A percentile compares a stretch with the other conserved stretches of the same genome.
Evolutionary conservation across 768 basidiomycete species (phyloP).

Genomic region (Lactarius indigo): DNA sequence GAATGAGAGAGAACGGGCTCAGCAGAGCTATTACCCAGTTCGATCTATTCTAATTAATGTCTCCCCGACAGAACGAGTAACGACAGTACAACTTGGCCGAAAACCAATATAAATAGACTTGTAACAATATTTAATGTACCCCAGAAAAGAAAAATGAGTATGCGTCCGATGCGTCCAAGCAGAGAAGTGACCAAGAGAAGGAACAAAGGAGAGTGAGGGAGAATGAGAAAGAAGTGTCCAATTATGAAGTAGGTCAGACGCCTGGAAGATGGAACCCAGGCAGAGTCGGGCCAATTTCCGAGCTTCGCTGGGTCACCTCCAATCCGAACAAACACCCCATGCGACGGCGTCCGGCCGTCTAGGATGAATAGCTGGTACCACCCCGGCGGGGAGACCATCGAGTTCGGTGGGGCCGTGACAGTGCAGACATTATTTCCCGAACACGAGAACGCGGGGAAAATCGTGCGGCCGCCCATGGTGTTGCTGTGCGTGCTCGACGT

Average conservation of each 20-base stretch:
- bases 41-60: no score
- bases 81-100: neutral
- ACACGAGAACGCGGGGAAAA: slow-evolving; percentile 71
- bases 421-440: slow-evolving; percentile 63
- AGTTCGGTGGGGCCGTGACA: slow-evolving; percentile 72
- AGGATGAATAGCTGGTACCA: neutral
- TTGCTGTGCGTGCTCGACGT: slow-evolving; percentile 76
- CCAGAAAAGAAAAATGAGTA: no score
- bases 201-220: neutral
- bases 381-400: slow-evolving; percentile 52
- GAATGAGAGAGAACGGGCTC: no score
- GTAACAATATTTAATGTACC: no score
- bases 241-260: slow-evolving; percentile 32
- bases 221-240: neutral
- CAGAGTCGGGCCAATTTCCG: slow-evolving; percentile 69
- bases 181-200: neutral
- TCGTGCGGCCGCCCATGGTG: slow-evolving; percentile 62
- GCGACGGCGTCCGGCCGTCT: neutral
- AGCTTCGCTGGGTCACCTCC: slow-evolving; percentile 31
- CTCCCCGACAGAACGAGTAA: neutral
- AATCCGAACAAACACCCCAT: neutral
- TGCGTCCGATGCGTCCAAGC: no score
- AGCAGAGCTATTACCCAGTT: no score
- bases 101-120: neutral
- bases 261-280: slow-evolving; percentile 69